A percentile compares a stretch with the other conserved stretches of the same genome.
phyloP scores from a whole-genome alignment of 2,329 filamentous ascomycete genomes.

The Coniochaeta hoffmannii region DNA sequence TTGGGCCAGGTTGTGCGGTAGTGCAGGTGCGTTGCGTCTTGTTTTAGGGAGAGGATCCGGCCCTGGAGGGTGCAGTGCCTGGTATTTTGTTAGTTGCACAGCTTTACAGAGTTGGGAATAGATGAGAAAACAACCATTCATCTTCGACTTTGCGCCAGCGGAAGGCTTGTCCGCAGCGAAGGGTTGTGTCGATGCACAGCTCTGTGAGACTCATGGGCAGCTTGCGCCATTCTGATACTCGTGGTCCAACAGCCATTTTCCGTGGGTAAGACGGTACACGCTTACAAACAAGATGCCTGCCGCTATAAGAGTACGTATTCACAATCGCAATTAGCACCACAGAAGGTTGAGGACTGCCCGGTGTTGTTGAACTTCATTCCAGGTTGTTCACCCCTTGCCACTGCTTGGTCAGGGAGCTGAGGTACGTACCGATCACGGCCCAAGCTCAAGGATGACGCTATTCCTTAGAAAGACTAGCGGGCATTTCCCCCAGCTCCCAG shows the following conservation, averaged over 20 bases:
- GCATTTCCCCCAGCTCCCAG: neutral
- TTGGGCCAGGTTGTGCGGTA: constrained; percentile 64
- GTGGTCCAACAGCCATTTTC: constrained; percentile 13
- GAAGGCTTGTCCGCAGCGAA: constrained; percentile 94
- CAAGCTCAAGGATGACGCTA: constrained; percentile 11
- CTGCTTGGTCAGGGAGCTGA: neutral
- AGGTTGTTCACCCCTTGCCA: constrained; percentile 1
- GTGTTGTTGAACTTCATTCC: neutral
- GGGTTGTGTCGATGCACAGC: constrained; percentile 87
- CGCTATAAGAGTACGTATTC: neutral
- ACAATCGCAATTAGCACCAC: neutral
- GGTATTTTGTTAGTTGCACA: constrained; percentile 5
- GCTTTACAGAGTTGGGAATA: neutral
- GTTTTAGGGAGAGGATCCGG: constrained; percentile 75
- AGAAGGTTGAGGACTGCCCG: neutral
- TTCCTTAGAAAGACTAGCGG: constrained; percentile 8
- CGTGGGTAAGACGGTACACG: neutral
- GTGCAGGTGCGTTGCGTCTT: constrained; percentile 71
- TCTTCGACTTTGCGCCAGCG: constrained; percentile 83
- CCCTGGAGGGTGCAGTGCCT: constrained; percentile 81
- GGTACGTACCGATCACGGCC: neutral
- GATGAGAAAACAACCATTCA: constrained; percentile 57
- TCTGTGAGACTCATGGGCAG: constrained; percentile 76
- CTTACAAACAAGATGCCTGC: neutral
- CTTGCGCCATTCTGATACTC: constrained; percentile 75